Base-by-base conservation (phyloP, 108 stramenopile genomes). In the Skeletonema grethae region DNA sequence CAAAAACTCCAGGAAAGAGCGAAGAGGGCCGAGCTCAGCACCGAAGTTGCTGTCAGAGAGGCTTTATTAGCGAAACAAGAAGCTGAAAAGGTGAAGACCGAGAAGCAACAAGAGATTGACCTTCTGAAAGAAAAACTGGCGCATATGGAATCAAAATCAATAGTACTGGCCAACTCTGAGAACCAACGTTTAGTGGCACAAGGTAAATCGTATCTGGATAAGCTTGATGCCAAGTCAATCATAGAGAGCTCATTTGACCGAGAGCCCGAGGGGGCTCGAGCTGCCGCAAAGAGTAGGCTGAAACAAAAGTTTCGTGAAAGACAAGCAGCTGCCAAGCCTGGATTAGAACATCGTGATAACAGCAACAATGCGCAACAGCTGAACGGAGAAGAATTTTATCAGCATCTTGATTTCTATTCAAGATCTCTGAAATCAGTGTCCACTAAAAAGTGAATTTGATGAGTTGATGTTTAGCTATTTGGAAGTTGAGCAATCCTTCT, bases 11-110 rank as follows among this genome's bases (percentile, higher is more conserved):
- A 82, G 1, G 79, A 88, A 13, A 67, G 90, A 53, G 90, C 89
- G 12, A 83, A 78, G 67, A 68, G 90, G 43, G 90, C 90, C 4
- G 93, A 94, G 70, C 70, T 92, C 20, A 64, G 83, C 34, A 89
- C 93, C 1, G 89, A 94, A 71, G 39, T 92, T 43, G 90, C 89
- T 39, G 86, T 89, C 11, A 77, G 90, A 61, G 93, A 92, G 66
- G 87, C 90, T 13, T 67, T 82, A 25, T 59, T 89, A 43, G 77
- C 86, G 24, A 87, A 84, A 53, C 73, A 84, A 81, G 86, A 87
- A 73, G 80, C 78, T 8, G 67, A 73, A 32, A 65, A 69, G 34
- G 67, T 87, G 3, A 80, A 70, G 22, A 35, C 79, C 11, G 87
- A 90, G 53, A 87, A 88, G 63, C 87, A 90, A 61, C 77, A 69